Evolutionary conservation across 108 stramenopile genomes (phyloP).

Genomic region (Craspedostauros australis): DNA sequence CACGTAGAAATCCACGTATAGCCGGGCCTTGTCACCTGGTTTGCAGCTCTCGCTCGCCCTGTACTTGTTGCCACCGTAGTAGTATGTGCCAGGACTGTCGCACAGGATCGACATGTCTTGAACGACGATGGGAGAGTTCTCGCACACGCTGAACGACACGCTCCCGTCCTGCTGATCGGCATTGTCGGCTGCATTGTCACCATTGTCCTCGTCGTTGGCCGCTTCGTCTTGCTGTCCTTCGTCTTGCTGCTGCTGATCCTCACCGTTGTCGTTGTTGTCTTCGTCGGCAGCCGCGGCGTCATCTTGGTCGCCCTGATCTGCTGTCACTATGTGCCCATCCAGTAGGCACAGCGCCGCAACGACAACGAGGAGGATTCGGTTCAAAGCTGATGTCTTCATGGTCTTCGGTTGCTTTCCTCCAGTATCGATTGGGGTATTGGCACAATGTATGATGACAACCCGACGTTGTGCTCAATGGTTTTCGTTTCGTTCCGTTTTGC

Average conservation of each 20-base stretch:
- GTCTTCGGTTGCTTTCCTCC: too few relatives aligned
- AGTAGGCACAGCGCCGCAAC: too few relatives aligned
- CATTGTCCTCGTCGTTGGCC: background rate
- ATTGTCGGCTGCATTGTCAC: background rate
- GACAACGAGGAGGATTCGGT: too few relatives aligned
- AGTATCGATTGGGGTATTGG: too few relatives aligned
- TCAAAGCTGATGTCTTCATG: too few relatives aligned
- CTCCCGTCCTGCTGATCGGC: too few relatives aligned
- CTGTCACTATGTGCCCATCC: too few relatives aligned
- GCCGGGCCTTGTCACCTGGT: constrained; percentile 37
- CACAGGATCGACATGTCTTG: constrained; percentile 29
- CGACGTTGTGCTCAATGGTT: too few relatives aligned
- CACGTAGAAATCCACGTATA: constrained; percentile 35
- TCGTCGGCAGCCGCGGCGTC: background rate
- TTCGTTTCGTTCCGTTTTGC: too few relatives aligned
- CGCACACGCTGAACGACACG: constrained; percentile 29
- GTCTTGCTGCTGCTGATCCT: background rate
- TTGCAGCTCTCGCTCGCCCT: constrained; percentile 36
- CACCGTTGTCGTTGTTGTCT: background rate
- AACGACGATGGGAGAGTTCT: constrained; percentile 35
- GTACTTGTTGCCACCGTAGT: constrained; percentile 53
- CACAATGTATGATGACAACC: too few relatives aligned
- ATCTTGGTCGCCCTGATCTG: background rate
- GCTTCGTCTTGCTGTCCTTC: background rate
- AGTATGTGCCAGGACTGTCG: constrained; percentile 50